These are phyloP conservation scores for Chrysoporthe austroafricana DNA, from an alignment of 2,329 filamentous ascomycete species.

Conservation along the genomic window DNA sequence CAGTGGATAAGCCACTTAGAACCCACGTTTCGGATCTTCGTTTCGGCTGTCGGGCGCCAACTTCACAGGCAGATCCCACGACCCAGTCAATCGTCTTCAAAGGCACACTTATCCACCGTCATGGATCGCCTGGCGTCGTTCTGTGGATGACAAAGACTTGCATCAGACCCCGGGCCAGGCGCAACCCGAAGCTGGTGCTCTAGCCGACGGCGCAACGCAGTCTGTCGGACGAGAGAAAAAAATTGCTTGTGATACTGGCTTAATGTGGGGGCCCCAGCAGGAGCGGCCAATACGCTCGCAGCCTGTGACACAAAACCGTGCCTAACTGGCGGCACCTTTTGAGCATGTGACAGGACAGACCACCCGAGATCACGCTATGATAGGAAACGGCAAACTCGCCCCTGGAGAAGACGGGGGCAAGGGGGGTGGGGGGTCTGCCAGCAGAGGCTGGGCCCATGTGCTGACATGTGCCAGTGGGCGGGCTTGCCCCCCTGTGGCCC, in stretches of 20 bases:
- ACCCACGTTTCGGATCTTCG: not conserved
- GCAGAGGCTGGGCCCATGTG: not conserved
- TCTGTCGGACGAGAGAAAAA: constrained; percentile 18
- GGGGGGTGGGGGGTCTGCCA: constrained; percentile 9
- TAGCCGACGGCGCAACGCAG: not conserved
- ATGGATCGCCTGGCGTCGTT: not conserved
- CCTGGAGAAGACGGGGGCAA: not conserved
- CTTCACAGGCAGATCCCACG: not conserved
- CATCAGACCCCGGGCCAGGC: not conserved
- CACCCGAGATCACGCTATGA: not conserved
- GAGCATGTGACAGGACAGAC: constrained; percentile 26
- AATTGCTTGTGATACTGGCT: constrained; percentile 29
- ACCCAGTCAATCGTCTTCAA: not conserved
- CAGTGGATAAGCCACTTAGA: not conserved
- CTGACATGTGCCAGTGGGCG: constrained; percentile 24
- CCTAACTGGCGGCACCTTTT: constrained; percentile 21
- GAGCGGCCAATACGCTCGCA: constrained; percentile 21
- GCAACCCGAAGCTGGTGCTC: not conserved
- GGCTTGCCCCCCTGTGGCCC: not conserved
- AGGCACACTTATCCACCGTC: not conserved
- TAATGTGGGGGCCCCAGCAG: constrained; percentile 12
- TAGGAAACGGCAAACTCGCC: not conserved
- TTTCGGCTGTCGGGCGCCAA: not conserved
- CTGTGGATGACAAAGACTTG: not conserved
- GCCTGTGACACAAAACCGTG: constrained; percentile 24